Evolutionary conservation across 1,139 yeast species (phyloP), one percentile per base, ranked within the genome.

Genomic region (Kurtzmaniella quercitrusa): DNA sequence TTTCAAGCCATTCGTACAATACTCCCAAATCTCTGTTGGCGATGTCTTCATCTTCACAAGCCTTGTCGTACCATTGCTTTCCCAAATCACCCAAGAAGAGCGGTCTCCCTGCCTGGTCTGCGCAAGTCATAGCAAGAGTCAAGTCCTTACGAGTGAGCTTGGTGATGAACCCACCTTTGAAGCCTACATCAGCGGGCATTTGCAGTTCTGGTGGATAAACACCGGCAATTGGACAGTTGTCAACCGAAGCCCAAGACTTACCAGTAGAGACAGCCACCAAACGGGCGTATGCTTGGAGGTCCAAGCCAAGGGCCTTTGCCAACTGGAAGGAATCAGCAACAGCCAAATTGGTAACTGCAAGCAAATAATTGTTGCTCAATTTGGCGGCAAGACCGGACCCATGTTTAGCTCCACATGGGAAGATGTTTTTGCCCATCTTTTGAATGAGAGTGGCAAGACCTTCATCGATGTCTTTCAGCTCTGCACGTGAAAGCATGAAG

Each of bases 361-460:
- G 65, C 43, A 79, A 66, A 55, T 79, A 79, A 57, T 79, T 79
- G 61, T 79, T 79, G 42, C 81, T 70, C 48, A 79, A 68, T 54
- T 79, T 79, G 12, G 84, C 84, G 34, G 81, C 81, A 47, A 79
- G 67, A 1, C 85, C 85, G 2, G 78, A 56, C 12, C 84, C 83
- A 44, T 77, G 79, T 27, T 62, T 59, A 12, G 50, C 33, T 17
- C 84, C 85, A 54, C 83, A 77, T 15, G 80, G 75, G 57, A 79
- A 75, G 39, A 78, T 64, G 45, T 74, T 70, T 37, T 63, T 60
- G 17, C 84, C 85, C 84, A 79, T 79, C 46, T 62, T 65, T 39
- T 60, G 55, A 48, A 79, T 64, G 29, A 74, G 58, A 8, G 45
- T 48, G 10, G 48, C 50, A 46, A 70, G 59, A 0, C 50, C 44